phyloP scores from a whole-genome alignment of 768 basidiomycete species.

The Auricularia cornea region DNA sequence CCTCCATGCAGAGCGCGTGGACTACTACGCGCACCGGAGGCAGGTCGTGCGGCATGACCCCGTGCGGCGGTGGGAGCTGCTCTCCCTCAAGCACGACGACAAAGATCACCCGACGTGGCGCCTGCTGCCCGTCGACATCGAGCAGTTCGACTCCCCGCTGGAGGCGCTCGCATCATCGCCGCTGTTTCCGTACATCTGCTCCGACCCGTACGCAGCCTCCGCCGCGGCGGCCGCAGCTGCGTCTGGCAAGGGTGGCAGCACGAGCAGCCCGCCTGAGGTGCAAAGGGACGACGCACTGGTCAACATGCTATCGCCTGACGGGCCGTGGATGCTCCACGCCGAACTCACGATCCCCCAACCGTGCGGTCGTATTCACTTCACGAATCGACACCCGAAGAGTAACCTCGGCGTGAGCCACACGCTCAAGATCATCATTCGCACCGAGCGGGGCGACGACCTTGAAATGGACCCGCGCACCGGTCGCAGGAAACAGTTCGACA shows the following conservation, averaged over 20 bases:
- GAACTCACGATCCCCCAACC: slow-evolving; percentile 60
- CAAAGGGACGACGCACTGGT: slow-evolving; percentile 18
- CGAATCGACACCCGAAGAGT: slow-evolving; percentile 68
- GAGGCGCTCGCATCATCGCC: slow-evolving; percentile 33
- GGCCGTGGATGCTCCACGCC: slow-evolving; percentile 79
- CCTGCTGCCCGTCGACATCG: slow-evolving; percentile 57
- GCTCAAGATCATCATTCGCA: slow-evolving; percentile 74
- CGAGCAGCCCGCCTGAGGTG: neutral
- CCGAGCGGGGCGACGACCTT: slow-evolving; percentile 70
- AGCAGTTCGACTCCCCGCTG: slow-evolving; percentile 62
- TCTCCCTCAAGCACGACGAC: slow-evolving; percentile 50
- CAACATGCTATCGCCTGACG: slow-evolving; percentile 36
- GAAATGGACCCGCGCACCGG: slow-evolving; percentile 55
- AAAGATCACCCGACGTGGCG: slow-evolving; percentile 58
- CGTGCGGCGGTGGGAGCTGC: slow-evolving; percentile 47
- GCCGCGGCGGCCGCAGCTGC: slow-evolving; percentile 45
- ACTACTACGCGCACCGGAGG: slow-evolving; percentile 66
- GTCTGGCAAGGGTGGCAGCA: slow-evolving; percentile 10
- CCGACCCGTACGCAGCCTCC: slow-evolving; percentile 24
- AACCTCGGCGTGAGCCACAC: slow-evolving; percentile 69
- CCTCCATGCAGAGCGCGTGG: slow-evolving; percentile 57
- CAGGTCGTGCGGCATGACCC: slow-evolving; percentile 65
- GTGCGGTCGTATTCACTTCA: slow-evolving; percentile 55
- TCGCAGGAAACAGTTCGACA: slow-evolving; percentile 76
- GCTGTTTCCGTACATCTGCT: slow-evolving; percentile 17